Evolutionary conservation across 2,329 filamentous ascomycete species (phyloP).

Genomic region (Pseudogymnoascus sp.): DNA sequence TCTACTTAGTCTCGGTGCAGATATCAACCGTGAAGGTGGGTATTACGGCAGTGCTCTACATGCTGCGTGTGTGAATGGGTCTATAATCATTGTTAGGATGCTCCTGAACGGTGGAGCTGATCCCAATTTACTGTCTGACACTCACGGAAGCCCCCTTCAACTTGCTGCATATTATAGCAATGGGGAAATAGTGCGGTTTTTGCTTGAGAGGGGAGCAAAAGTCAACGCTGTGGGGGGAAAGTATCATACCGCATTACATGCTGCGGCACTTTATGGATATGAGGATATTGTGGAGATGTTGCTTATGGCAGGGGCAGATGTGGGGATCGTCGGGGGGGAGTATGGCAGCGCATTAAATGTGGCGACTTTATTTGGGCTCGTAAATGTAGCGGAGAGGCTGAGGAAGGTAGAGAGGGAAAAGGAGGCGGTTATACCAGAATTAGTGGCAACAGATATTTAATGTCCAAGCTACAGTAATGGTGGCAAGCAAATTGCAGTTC

Average conservation of each 20-base stretch:
- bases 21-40: not conserved
- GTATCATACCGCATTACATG: slow-evolving; percentile 3
- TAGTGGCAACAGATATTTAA: not conserved
- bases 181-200: slow-evolving; percentile 13
- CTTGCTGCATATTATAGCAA: not conserved
- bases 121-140: not conserved
- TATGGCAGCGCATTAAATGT: not conserved
- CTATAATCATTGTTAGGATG: not conserved
- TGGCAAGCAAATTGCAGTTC: not conserved
- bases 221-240: not conserved
- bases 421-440: not conserved
- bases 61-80: not conserved
- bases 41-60: not conserved
- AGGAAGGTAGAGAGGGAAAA: not conserved
- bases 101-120: not conserved
- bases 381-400: not conserved
- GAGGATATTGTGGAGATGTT: not conserved
- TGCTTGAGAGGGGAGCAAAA: slow-evolving; percentile 16
- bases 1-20: not conserved
- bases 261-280: not conserved
- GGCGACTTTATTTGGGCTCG: not conserved
- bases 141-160: not conserved
- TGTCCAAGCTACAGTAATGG: not conserved
- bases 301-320: not conserved
- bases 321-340: not conserved